Conservation (phyloP, 2,329 filamentous ascomycete genomes). For the Aspergillus sp. region DNA sequence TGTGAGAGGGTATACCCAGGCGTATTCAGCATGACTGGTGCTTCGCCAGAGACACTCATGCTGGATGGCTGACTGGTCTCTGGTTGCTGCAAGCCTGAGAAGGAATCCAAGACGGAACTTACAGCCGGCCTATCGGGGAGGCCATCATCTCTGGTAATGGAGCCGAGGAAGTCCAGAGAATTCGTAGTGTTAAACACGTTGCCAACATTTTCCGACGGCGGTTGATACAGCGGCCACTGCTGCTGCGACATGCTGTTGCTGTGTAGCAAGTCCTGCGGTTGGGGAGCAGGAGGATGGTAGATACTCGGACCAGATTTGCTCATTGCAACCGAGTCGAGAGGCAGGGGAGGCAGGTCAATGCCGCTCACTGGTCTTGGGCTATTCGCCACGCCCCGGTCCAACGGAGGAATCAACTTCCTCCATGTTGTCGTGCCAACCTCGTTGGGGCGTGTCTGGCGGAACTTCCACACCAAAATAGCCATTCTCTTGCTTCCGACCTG, state of each 20-base stretch:
- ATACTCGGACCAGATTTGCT: constrained; percentile 22
- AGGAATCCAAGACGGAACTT: constrained; percentile 29
- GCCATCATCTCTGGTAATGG: constrained; percentile 28
- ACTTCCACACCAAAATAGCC: constrained; percentile 41
- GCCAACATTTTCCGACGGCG: constrained; percentile 26
- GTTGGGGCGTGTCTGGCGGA: constrained; percentile 33
- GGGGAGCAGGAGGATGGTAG: constrained; percentile 21
- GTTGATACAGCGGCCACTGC: constrained; percentile 29
- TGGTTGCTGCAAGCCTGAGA: constrained; percentile 22
- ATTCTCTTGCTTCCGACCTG: constrained; percentile 29
- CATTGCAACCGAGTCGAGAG: constrained; percentile 28
- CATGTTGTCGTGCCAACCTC: constrained; percentile 39
- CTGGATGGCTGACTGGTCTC: constrained; percentile 24
- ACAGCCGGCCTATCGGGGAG: constrained; percentile 28
- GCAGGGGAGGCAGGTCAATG: constrained; percentile 22
- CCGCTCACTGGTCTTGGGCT: constrained; percentile 27
- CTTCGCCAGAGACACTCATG: constrained; percentile 20
- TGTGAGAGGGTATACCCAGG: constrained; percentile 29
- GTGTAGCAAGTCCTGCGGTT: constrained; percentile 25
- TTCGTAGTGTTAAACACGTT: constrained; percentile 26
- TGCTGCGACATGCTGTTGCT: constrained; percentile 21
- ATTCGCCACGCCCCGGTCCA: constrained; percentile 28
- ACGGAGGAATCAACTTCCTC: constrained; percentile 34
- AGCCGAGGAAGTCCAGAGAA: constrained; percentile 27
- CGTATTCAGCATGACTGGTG: constrained; percentile 27